These are phyloP conservation scores for Eragrostis nindensis DNA, from an alignment of 176 grass and related monocot genomes.

Conservation along the genomic window DNA sequence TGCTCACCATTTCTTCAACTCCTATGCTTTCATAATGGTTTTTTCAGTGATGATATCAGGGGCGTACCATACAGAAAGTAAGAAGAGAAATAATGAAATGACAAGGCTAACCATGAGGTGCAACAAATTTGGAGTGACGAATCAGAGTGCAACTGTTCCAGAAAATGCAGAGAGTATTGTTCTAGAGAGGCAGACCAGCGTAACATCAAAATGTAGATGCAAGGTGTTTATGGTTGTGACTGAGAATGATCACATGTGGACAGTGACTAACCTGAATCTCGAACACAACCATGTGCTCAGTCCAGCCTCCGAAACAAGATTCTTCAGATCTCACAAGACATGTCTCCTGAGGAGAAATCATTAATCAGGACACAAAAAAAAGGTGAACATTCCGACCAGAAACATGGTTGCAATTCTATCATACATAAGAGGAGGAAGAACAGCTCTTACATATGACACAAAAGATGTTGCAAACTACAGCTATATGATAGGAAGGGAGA, in stretches of 20 bases:
- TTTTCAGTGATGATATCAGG: too few species aligned
- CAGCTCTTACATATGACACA: neutral
- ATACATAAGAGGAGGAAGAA: neutral
- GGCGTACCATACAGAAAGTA: neutral
- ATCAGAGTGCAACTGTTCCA: too few species aligned
- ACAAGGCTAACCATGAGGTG: neutral
- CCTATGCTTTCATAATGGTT: too few species aligned
- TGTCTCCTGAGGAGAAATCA: neutral
- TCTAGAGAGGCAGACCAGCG: neutral
- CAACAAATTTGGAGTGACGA: neutral
- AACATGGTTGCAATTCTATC: neutral
- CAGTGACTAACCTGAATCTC: neutral
- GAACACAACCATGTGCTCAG: neutral
- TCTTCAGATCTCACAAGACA: neutral
- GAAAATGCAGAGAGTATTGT: neutral
- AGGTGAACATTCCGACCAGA: neutral
- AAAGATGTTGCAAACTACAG: neutral
- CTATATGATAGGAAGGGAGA: neutral
- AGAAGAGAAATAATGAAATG: neutral
- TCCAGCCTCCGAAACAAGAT: neutral
- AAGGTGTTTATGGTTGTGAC: neutral
- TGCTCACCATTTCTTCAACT: too few species aligned
- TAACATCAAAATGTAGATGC: neutral
- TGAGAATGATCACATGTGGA: neutral
- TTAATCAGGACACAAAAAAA: neutral